Conservation (phyloP, 768 basidiomycete species). For the Auriscalpium orientale region DNA sequence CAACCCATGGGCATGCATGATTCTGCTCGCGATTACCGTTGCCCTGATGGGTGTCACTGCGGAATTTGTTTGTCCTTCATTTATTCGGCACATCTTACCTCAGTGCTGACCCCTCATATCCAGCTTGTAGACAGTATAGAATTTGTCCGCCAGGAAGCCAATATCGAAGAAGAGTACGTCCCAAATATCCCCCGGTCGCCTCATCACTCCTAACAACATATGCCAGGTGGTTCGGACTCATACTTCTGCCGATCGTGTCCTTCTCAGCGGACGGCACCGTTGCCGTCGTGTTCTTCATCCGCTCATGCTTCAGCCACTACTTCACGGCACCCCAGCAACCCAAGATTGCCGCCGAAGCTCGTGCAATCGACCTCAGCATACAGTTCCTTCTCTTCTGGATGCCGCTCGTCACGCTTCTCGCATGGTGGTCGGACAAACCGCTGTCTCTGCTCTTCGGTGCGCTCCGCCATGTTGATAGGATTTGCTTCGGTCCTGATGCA, state of each 20-base stretch:
- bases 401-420: constrained; percentile 61
- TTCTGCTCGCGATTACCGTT: constrained; percentile 43
- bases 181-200: neutral
- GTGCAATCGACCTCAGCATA: constrained; percentile 70
- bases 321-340: constrained; percentile 37
- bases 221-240: constrained; percentile 62
- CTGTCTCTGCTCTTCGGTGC: constrained; percentile 62
- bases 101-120: neutral
- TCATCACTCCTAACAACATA: neutral
- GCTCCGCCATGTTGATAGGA: constrained; percentile 5
- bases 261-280: constrained; percentile 66
- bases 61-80: constrained; percentile 46
- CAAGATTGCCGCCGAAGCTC: constrained; percentile 52
- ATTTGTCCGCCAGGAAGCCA: constrained; percentile 33
- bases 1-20: constrained; percentile 56
- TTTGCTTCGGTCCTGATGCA: neutral
- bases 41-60: constrained; percentile 61
- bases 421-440: constrained; percentile 59
- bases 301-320: constrained; percentile 33
- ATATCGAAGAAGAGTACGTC: constrained; percentile 47
- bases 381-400: constrained; percentile 78
- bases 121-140: constrained; percentile 64
- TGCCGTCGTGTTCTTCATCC: constrained; percentile 49
- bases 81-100: too few species aligned
- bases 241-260: constrained; percentile 65